Base-by-base conservation (phyloP, 2,329 filamentous ascomycete genomes). In the Pseudopyrenochaeta lycopersici region DNA sequence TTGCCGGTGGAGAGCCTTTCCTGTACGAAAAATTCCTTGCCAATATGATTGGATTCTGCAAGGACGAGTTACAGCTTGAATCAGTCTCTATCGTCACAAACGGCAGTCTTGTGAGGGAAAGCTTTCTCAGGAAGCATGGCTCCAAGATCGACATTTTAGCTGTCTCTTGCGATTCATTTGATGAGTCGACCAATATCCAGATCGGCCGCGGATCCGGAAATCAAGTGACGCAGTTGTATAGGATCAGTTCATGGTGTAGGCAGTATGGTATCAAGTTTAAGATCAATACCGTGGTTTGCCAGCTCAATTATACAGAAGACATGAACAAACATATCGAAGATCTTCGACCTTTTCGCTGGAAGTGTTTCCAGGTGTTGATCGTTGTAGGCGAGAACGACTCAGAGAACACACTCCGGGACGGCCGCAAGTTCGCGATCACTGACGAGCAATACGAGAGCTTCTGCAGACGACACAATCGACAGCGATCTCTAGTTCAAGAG, bases 1-100 rank as follows among this genome's bases (percentile, higher is more conserved):
- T 85, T 56, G 82, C 82, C 0, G 83, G 82, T 23, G 82, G 83
- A 11, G 82, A 85, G 55, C 82, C 83, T 0, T 83, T 85, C 57
- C 76, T 85, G 7, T 81, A 85, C 57, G 75, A 76, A 0, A 62
- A 67, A 20, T 76, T 77, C 46, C 70, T 84, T 0, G 75, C 76
- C 21, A 67, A 77, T 52, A 68, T 85, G 36, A 63, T 78, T 27
- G 60, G 73, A 20, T 85, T 76, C 64, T 79, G 78, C 72, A 85
- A 85, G 57, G 68, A 79, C 36, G 74, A 77, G 0, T 74, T 86
- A 0, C 40, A 62, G 0, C 69, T 86, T 3, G 82, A 86, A 66
- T 81, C 78, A 12, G 76, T 85, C 7, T 81, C 78, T 7, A 83
- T 86, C 55, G 81, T 85, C 49, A 81, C 76, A 46, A 85, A 86